These are phyloP conservation scores for Antitrichia curtipendula DNA, from an alignment of 225 moss, liverwort and hornwort species.

Conservation along the genomic window DNA sequence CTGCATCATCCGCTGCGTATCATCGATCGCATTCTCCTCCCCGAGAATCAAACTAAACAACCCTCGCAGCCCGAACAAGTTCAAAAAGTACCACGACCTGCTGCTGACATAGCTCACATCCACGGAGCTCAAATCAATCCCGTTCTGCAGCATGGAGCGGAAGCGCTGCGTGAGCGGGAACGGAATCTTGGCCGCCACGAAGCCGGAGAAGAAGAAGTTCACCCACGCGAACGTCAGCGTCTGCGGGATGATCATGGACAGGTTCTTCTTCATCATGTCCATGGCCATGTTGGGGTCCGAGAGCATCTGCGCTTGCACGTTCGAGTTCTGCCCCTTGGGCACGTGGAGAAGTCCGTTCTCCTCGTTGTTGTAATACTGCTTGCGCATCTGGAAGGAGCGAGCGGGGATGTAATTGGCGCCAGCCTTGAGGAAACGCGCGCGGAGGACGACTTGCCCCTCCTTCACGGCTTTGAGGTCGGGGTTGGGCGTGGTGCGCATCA, in stretches of 20 bases:
- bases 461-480: conserved; percentile 86
- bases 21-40: conserved; percentile 93
- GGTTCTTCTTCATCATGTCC: conserved; percentile 99
- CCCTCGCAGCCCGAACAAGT: conserved; percentile 81
- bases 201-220: conserved; percentile 98
- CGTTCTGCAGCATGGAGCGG: conserved; percentile 90
- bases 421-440: conserved; percentile 74
- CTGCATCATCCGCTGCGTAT: conserved; percentile 85
- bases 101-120: conserved; percentile 98
- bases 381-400: conserved; percentile 74
- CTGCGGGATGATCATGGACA: conserved; percentile 97
- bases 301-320: conserved; percentile 95
- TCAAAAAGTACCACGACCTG: conserved; percentile 94
- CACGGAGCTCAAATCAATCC: conserved; percentile 87
- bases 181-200: conserved; percentile 94
- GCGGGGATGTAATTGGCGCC: conserved; percentile 70
- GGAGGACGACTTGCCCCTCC: conserved; percentile 84
- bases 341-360: conserved; percentile 77
- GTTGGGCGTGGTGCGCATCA: conserved; percentile 60
- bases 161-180: conserved; percentile 94
- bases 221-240: conserved; percentile 95
- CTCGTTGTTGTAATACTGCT: conserved; percentile 83
- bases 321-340: conserved; percentile 73
- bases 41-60: conserved; percentile 95
- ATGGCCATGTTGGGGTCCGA: conserved; percentile 98